Percentiles rank a stretch among this genome's conserved stretches.
phyloP scores from a whole-genome alignment of 2,329 filamentous ascomycete species.

The Penicillium sp. region DNA sequence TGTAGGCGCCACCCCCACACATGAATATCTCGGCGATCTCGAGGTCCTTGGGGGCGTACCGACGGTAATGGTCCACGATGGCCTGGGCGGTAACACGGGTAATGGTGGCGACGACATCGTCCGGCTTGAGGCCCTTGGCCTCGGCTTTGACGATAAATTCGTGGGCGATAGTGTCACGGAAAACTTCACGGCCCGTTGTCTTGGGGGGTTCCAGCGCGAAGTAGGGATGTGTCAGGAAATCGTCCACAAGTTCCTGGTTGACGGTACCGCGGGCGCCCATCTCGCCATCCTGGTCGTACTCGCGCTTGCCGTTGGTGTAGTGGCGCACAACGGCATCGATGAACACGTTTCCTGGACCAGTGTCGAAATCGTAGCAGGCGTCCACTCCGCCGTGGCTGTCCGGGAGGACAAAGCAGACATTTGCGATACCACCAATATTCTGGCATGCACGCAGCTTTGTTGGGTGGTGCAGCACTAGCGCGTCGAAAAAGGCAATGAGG shows the following conservation, averaged over 20 bases:
- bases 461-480: constrained; percentile 55
- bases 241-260: constrained; percentile 52
- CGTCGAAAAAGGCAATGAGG: constrained; percentile 58
- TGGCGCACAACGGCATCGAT: constrained; percentile 58
- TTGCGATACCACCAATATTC: constrained; percentile 62
- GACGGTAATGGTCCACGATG: constrained; percentile 45
- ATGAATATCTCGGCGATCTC: constrained; percentile 58
- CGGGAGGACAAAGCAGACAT: constrained; percentile 51
- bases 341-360: constrained; percentile 56
- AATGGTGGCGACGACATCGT: constrained; percentile 58
- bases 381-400: constrained; percentile 25
- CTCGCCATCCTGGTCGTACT: constrained; percentile 54
- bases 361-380: constrained; percentile 53
- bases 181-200: constrained; percentile 60
- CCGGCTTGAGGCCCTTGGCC: constrained; percentile 45
- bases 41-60: constrained; percentile 47
- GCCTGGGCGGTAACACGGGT: constrained; percentile 60
- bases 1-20: constrained; percentile 59
- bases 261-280: constrained; percentile 52
- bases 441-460: constrained; percentile 58
- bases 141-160: constrained; percentile 51
- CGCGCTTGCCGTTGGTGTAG: constrained; percentile 50
- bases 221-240: constrained; percentile 53
- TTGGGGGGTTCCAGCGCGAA: constrained; percentile 53
- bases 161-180: constrained; percentile 56